Conservation (phyloP, 2,329 filamentous ascomycete species). For the Pseudogymnoascus sp. region DNA sequence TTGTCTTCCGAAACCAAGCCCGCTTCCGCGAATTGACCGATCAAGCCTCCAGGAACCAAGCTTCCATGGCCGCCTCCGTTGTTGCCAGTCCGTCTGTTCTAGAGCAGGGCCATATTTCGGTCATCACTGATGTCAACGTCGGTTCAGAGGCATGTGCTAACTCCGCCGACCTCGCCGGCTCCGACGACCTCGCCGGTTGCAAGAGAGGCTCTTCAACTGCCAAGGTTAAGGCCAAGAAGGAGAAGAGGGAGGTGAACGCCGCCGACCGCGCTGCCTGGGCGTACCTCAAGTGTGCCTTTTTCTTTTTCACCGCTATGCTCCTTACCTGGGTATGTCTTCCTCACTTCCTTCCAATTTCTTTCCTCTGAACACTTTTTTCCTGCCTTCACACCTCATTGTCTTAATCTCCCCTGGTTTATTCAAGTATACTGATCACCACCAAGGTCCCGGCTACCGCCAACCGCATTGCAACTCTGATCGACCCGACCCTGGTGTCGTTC, state of each 20-base stretch:
- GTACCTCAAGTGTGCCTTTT: constrained; percentile 60
- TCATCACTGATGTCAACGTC: constrained; percentile 53
- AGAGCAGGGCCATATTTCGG: constrained; percentile 23
- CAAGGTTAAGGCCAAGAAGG: not conserved
- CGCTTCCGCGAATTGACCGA: constrained; percentile 36
- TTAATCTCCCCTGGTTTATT: not conserved
- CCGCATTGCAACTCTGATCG: constrained; percentile 59
- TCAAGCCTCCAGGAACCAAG: not conserved
- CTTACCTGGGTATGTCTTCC: constrained; percentile 60
- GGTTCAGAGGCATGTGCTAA: constrained; percentile 25
- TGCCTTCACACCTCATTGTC: constrained; percentile 20
- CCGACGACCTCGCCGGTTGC: constrained; percentile 13
- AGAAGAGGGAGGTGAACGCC: not conserved
- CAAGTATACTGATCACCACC: constrained; percentile 31
- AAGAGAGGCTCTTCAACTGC: constrained; percentile 21
- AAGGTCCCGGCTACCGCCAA: constrained; percentile 63
- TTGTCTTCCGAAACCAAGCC: constrained; percentile 58
- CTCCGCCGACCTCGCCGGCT: no score
- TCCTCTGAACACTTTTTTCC: constrained; percentile 45
- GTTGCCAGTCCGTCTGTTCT: not conserved
- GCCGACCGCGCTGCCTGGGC: constrained; percentile 58
- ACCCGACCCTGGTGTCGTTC: constrained; percentile 43
- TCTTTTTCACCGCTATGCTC: constrained; percentile 63
- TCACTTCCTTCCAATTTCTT: constrained; percentile 67
- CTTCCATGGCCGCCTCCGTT: not conserved